Evolutionary conservation across 2,329 filamentous ascomycete species (phyloP).

Genomic region (Byssochlamys sp.): DNA sequence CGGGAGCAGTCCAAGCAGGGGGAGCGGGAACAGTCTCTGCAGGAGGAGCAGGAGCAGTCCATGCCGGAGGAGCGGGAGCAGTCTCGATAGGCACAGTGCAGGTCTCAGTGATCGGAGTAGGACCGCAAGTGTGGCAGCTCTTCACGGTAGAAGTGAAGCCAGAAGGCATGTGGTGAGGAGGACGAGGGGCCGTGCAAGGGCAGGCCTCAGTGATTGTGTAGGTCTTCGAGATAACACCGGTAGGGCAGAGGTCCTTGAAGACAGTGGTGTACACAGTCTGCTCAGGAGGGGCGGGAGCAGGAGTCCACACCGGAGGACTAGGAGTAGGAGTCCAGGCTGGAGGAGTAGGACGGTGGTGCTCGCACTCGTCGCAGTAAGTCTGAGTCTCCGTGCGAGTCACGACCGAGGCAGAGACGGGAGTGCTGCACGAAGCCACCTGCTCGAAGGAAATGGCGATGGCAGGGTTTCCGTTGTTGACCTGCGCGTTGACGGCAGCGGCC

Average conservation of each 20-base stretch:
- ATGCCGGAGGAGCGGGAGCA: background rate
- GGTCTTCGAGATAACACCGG: constrained; percentile 9
- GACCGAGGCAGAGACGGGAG: background rate
- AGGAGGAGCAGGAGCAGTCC: background rate
- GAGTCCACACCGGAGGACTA: background rate
- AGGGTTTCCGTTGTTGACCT: constrained; percentile 9
- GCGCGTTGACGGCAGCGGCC: constrained; percentile 20
- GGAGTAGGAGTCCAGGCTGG: background rate
- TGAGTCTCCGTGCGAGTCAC: background rate
- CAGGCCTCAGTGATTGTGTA: constrained; percentile 26
- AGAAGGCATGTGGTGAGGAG: constrained; percentile 4
- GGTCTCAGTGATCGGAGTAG: background rate
- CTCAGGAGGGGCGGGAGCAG: background rate
- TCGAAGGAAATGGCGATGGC: background rate
- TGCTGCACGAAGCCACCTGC: background rate
- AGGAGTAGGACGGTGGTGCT: background rate
- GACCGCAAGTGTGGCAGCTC: constrained; percentile 9
- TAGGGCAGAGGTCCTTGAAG: background rate
- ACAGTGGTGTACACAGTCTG: background rate
- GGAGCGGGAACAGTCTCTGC: background rate
- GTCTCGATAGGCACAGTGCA: background rate
- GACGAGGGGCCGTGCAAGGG: constrained; percentile 11
- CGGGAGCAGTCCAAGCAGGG: background rate
- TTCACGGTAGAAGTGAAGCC: constrained; percentile 14
- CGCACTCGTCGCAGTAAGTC: background rate